Base-by-base conservation (phyloP, 2,329 filamentous ascomycete genomes). In the Colletotrichum sansevieriae region DNA sequence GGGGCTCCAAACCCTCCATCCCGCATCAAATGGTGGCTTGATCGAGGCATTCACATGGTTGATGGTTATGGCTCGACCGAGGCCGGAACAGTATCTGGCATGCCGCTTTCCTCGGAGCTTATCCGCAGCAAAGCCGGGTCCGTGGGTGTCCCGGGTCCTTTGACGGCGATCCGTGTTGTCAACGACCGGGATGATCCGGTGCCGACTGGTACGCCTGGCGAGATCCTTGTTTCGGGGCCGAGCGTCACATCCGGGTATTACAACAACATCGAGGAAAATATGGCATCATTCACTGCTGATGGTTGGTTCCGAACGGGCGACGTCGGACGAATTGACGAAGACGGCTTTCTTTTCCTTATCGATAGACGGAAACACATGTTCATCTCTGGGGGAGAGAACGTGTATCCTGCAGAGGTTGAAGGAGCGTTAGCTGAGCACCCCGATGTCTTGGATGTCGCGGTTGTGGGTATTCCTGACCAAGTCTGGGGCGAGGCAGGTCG, bases 291-390 rank as follows among this genome's bases (percentile, higher is more conserved):
- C 20, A 71, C 67, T 5, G 12, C 25, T 12, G 65, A 68, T 6
- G 70, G 64, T 9, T 71, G 64, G 70, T 68, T 71, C 7, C 55
- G 68, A 4, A 65, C 70, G 1, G 70, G 70, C n/a, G 70, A 71
- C 11, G 35, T 71, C 5, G 64, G 70, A 7, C 57, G 70, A 3
- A 35, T 63, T 3, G 59, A 63, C 25, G 63, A 65, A 37, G 62
- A 66, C 11, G 66, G 66, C 2, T 69, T 44, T 12, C 6, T 69
- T 18, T 69, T 61, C 20, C 25, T 69, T 2, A 56, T 69, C 6
- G 66, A 66, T 13, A 47, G 66, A n/a, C 41, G 55, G 5, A 69
- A 69, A 22, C 58, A 69, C 35, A 61, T 69, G 62, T 69, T 69
- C 56, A 69, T 69, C 18, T 69, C 66, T 12, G 66, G 66, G 11